A percentile compares a stretch with the other conserved stretches of the same genome.
Evolutionary conservation across 164 flowering plant genomes (phyloP).

Genomic region (Malania oleifera): DNA sequence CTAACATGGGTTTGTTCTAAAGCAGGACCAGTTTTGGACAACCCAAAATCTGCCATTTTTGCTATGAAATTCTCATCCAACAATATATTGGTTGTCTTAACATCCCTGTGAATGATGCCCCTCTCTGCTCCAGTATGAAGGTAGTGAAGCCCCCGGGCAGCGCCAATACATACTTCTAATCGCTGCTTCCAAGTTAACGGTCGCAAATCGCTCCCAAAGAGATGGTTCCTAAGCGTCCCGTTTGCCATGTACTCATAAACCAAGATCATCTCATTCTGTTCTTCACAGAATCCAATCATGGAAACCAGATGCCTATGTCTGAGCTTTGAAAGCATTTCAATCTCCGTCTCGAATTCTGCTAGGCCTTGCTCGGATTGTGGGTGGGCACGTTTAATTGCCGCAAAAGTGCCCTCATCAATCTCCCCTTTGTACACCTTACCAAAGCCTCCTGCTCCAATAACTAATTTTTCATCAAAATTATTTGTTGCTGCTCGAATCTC

Average conservation of each 20-base stretch:
- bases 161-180: constrained; percentile 58
- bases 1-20: constrained; percentile 70
- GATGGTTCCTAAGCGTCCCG: constrained; percentile 68
- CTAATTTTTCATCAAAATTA: constrained; percentile 59
- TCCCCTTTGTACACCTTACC: constrained; percentile 72
- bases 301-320: constrained; percentile 73
- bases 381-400: constrained; percentile 61
- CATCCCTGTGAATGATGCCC: constrained; percentile 68
- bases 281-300: constrained; percentile 72
- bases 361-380: constrained; percentile 70
- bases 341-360: constrained; percentile 65
- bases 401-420: constrained; percentile 48
- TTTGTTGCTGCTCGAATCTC: constrained; percentile 66
- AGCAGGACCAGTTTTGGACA: constrained; percentile 64
- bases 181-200: constrained; percentile 67
- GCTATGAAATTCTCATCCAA: constrained; percentile 62
- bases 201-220: constrained; percentile 50
- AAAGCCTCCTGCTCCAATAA: constrained; percentile 77
- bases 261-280: constrained; percentile 67
- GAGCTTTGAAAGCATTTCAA: constrained; percentile 74
- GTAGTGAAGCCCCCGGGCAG: constrained; percentile 77
- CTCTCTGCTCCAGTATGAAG: constrained; percentile 71
- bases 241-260: constrained; percentile 78
- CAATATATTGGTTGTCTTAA: constrained; percentile 69
- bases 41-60: constrained; percentile 70